Evolutionary conservation across 805 yeast genomes (phyloP).

Genomic region (Lipomyces anomalus): DNA sequence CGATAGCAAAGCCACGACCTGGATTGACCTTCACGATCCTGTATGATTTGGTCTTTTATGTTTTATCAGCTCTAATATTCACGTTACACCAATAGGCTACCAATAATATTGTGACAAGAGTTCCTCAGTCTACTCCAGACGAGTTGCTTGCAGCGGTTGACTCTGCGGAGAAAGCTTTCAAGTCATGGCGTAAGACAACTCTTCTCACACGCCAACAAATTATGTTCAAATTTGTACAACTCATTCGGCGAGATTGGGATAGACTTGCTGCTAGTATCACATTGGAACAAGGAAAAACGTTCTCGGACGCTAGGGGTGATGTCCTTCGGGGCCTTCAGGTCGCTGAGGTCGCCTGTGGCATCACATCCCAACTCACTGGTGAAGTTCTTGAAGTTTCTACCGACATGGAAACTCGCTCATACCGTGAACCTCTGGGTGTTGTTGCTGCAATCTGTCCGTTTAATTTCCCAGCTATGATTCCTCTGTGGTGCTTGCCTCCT

Average conservation of each 20-base stretch:
- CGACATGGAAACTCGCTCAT: constrained; percentile 74
- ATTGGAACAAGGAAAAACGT: constrained; percentile 71
- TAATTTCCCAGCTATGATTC: constrained; percentile 83
- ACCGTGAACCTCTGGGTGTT: constrained; percentile 57
- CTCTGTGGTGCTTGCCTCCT: constrained; percentile 61
- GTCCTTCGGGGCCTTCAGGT: constrained; percentile 73
- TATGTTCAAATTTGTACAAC: constrained; percentile 60
- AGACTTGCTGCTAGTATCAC: constrained; percentile 59
- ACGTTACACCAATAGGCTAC: constrained; percentile 43
- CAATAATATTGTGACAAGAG: constrained; percentile 55
- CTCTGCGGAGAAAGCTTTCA: constrained; percentile 59
- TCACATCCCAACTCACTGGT: constrained; percentile 55
- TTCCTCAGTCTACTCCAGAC: constrained; percentile 64
- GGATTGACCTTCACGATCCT: constrained; percentile 73
- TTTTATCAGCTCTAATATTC: background rate
- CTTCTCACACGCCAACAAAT: constrained; percentile 53
- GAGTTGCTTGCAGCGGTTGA: constrained; percentile 63
- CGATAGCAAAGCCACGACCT: constrained; percentile 45
- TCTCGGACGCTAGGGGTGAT: constrained; percentile 68
- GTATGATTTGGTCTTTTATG: constrained; percentile 2
- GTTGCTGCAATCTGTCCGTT: constrained; percentile 75
- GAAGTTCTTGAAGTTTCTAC: constrained; percentile 58
- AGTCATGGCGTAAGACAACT: constrained; percentile 48
- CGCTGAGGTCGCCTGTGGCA: constrained; percentile 66
- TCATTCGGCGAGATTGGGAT: constrained; percentile 62